Conservation (phyloP, 768 basidiomycete genomes). For the Lactifluus volemus region DNA sequence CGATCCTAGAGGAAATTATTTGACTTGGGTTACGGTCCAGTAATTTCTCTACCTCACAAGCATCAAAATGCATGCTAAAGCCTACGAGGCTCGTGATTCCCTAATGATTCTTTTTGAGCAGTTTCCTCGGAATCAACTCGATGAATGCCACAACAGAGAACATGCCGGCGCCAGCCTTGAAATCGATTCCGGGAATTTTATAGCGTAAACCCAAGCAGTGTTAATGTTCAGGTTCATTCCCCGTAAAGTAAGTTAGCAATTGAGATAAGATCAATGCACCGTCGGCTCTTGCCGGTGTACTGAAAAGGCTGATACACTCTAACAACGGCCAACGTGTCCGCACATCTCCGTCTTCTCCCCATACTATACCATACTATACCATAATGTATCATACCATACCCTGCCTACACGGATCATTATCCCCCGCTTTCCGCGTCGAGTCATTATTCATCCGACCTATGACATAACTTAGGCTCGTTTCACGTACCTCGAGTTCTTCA, state of each 20-base stretch:
- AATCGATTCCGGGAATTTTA: slow-evolving; percentile 19
- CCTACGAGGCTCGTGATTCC: slow-evolving; percentile 15
- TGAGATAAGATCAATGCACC: slow-evolving; percentile 12
- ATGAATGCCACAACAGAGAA: slow-evolving; percentile 16
- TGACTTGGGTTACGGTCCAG: neutral
- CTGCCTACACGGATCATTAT: slow-evolving; percentile 18
- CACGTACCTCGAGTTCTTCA: slow-evolving; percentile 16
- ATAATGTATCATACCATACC: slow-evolving; percentile 8
- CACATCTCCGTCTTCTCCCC: slow-evolving; percentile 16
- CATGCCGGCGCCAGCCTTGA: slow-evolving; percentile 19
- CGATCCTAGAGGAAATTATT: slow-evolving; percentile 7
- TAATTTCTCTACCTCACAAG: slow-evolving; percentile 6
- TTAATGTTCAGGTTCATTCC: slow-evolving; percentile 14
- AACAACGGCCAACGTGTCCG: slow-evolving; percentile 16
- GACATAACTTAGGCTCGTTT: slow-evolving; percentile 20
- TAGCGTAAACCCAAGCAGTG: slow-evolving; percentile 15
- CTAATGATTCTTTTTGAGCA: slow-evolving; percentile 6
- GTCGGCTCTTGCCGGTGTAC: slow-evolving; percentile 10
- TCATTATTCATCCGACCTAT: slow-evolving; percentile 10
- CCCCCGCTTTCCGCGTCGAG: slow-evolving; percentile 14
- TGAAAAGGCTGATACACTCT: slow-evolving; percentile 4
- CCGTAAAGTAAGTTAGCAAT: slow-evolving; percentile 1
- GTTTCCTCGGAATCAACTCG: slow-evolving; percentile 17
- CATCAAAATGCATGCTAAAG: neutral
- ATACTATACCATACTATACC: slow-evolving; percentile 10